phyloP scores from a whole-genome alignment of 2,329 filamentous ascomycete genomes.

The Botrytis galanthina region DNA sequence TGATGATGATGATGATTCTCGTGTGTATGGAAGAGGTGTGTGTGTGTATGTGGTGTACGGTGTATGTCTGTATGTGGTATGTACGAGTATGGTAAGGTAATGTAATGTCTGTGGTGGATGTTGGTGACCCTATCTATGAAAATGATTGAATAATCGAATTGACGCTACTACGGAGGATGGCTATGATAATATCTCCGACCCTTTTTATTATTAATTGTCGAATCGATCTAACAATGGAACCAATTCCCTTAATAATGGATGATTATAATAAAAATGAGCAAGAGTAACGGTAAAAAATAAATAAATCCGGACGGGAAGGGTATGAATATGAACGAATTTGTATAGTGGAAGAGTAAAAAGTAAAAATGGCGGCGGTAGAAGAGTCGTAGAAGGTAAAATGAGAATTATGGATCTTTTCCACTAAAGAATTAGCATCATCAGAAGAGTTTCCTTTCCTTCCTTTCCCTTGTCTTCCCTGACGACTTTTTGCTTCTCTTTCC shows the following conservation, averaged over 20 bases:
- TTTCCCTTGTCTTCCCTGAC: not conserved
- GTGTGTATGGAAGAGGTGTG: not conserved
- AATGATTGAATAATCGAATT: slow-evolving; percentile 5
- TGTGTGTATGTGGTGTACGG: not conserved
- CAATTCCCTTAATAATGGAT: not conserved
- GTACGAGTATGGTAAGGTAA: too few relatives aligned
- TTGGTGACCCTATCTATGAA: slow-evolving; percentile 3
- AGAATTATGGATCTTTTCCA: slow-evolving; percentile 13
- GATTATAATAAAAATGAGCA: not conserved
- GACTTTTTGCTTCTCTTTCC: not conserved
- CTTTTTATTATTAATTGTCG: not conserved
- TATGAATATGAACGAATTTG: not conserved
- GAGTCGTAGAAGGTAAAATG: not conserved
- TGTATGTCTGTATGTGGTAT: not conserved
- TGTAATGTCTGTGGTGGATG: not conserved
- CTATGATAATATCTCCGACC: not conserved
- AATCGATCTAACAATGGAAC: not conserved
- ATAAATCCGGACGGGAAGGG: not conserved
- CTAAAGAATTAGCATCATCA: not conserved
- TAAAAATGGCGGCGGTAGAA: not conserved
- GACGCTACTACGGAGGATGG: not conserved
- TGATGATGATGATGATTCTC: not conserved
- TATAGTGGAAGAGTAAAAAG: not conserved
- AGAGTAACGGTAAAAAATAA: not conserved
- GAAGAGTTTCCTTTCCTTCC: not conserved